Base-by-base conservation (phyloP, 768 basidiomycete species). In the Leccinellum albellum region DNA sequence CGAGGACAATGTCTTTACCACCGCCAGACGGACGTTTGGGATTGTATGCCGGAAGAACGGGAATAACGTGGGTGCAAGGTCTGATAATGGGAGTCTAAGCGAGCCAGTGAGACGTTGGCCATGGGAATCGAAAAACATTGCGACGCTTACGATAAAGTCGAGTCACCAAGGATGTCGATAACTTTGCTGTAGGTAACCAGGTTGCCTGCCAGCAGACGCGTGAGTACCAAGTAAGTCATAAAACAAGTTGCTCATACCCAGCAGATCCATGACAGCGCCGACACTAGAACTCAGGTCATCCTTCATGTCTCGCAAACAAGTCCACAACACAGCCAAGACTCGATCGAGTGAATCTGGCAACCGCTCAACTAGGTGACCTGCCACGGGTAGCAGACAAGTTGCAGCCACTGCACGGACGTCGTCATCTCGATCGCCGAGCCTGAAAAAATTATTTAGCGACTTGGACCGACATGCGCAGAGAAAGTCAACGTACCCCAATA, bases 11-110 rank as follows among this genome's bases (percentile, higher is more conserved):
- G 94, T 94, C 58, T 91, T 87, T 46, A 95, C 89, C 3, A 98
- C 95, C 3, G 97, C 88, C 14, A 95, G 79, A 8, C 97, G 91
- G 54, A 99, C 97, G 58, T 88, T 88, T 1, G 89, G 74, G 65
- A 99, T 98, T 0, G 96, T 95, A 71, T 99, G 97, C 17, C 97
- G 91, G 75, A 98, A 95, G 79, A 96, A 98, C 4, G 96, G 92
- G 74, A 93, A 98, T 6, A 96, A 76, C 1, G 89, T 91, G 2
- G 90, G 89, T 6, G 95, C 89, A 55, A 97, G 82, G 3, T 81
- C 81, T n/a, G 86, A 79, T 29, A 98, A 79, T 4, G 93, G 88
- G 48, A 87, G 76, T n/a, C 92, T 94, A 59, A 12, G 31, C 5
- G 7, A 48, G 35, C 48, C 33, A 24, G 15, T 4, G 7, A 49